Conservation (phyloP, 2,329 filamentous ascomycete species). For the Arthrobotrys pseudoclavata region DNA sequence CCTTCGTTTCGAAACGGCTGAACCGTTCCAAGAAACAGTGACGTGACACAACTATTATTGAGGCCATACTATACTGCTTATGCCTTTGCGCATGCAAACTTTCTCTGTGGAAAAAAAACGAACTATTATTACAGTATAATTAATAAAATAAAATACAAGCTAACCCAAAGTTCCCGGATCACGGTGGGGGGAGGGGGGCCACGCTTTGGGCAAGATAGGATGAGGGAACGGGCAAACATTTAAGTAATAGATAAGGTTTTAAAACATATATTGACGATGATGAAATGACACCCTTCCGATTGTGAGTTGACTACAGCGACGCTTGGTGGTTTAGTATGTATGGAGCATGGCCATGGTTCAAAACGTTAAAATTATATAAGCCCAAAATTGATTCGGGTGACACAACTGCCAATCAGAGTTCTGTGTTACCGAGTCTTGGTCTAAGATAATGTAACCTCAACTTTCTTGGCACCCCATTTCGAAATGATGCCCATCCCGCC, state of each 20-base stretch:
- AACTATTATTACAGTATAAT: no score
- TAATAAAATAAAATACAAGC: no score
- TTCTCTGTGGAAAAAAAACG: not conserved
- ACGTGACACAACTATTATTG: slow-evolving; percentile 1
- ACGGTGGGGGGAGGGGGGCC: no score
- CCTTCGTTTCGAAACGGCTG: slow-evolving; percentile 3
- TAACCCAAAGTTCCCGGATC: no score
- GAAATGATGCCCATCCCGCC: not conserved
- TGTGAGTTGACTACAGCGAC: slow-evolving; percentile 1
- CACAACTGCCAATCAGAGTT: slow-evolving; percentile 8
- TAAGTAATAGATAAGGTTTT: slow-evolving; percentile 1
- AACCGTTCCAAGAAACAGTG: not conserved
- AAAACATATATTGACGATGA: not conserved
- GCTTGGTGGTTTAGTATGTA: no score
- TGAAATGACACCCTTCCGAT: slow-evolving; percentile 10
- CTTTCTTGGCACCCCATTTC: not conserved
- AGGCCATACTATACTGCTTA: not conserved
- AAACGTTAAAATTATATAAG: slow-evolving; percentile 11
- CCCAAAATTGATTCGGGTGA: not conserved
- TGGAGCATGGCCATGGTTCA: no score
- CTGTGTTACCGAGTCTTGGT: not conserved
- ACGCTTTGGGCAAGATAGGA: no score
- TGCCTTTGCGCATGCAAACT: not conserved
- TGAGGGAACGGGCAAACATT: not conserved
- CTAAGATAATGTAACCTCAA: slow-evolving; percentile 11